phyloP scores from a whole-genome alignment of 2,329 filamentous ascomycete species.

The Phyllosticta ampelicida region DNA sequence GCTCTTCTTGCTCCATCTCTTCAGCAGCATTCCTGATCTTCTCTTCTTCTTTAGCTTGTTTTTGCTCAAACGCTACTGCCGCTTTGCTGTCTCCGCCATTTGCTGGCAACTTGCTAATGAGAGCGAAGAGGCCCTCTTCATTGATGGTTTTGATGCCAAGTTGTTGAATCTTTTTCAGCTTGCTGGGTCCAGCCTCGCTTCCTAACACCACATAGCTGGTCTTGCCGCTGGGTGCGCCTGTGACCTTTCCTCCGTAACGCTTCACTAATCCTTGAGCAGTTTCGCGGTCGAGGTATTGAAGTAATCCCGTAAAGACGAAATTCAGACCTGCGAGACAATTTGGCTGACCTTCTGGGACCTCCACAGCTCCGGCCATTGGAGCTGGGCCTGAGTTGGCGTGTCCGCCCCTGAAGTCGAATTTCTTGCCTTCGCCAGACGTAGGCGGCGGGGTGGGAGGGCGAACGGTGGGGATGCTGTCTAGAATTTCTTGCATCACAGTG shows the following conservation, averaged over 20 bases:
- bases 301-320: conserved; percentile 90
- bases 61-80: conserved; percentile 73
- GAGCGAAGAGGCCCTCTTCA: conserved; percentile 79
- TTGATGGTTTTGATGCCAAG: conserved; percentile 83
- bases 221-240: conserved; percentile 73
- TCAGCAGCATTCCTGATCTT: conserved; percentile 70
- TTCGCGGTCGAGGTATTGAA: conserved; percentile 70
- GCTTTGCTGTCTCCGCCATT: conserved; percentile 82
- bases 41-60: conserved; percentile 73
- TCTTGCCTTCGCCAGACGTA: conserved; percentile 40
- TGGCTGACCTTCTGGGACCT: conserved; percentile 71
- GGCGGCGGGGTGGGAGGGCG: conserved; percentile 69
- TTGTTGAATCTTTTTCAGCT: conserved; percentile 74
- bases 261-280: conserved; percentile 83
- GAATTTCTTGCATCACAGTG: conserved; percentile 66
- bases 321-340: conserved; percentile 83
- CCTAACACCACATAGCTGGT: conserved; percentile 91
- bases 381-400: conserved; percentile 40
- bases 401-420: conserved; percentile 68
- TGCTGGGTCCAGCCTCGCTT: conserved; percentile 83
- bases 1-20: conserved; percentile 76
- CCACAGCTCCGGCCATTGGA: conserved; percentile 49
- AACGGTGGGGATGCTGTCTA: conserved; percentile 77
- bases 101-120: conserved; percentile 71
- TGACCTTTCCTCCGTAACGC: conserved; percentile 87